Conservation (phyloP, 2,329 filamentous ascomycete species). For the Aspergillus uvarum region DNA sequence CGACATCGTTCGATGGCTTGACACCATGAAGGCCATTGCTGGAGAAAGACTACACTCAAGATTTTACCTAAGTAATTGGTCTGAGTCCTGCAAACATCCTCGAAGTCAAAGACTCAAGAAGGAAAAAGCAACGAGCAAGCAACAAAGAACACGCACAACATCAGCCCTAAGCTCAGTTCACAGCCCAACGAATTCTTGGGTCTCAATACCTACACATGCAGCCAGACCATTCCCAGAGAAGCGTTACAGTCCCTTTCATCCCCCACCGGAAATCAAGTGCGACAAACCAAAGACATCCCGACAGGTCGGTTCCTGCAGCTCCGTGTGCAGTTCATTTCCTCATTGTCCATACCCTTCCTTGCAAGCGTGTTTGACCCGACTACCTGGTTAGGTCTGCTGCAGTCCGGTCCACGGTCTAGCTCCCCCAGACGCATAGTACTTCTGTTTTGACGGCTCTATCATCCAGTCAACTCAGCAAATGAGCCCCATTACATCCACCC, state of each 20-base stretch:
- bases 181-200: no score
- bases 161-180: no score
- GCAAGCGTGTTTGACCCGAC: background rate
- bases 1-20: no score
- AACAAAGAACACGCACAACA: no score
- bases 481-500: no score
- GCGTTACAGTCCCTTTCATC: background rate
- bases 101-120: no score
- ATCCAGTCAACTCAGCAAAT: background rate
- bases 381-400: background rate
- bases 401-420: background rate
- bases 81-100: no score
- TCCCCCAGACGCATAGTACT: background rate
- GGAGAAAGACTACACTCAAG: no score
- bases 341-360: background rate
- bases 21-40: no score
- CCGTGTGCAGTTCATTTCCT: background rate
- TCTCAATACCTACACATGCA: no score
- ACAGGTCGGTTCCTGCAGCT: background rate
- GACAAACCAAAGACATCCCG: background rate
- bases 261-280: background rate
- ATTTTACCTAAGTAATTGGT: no score
- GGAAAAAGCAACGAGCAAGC: no score
- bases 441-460: background rate
- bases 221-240: background rate